Base-by-base conservation (phyloP, 179 eudicot species). In the Heliamphora pulchella region DNA sequence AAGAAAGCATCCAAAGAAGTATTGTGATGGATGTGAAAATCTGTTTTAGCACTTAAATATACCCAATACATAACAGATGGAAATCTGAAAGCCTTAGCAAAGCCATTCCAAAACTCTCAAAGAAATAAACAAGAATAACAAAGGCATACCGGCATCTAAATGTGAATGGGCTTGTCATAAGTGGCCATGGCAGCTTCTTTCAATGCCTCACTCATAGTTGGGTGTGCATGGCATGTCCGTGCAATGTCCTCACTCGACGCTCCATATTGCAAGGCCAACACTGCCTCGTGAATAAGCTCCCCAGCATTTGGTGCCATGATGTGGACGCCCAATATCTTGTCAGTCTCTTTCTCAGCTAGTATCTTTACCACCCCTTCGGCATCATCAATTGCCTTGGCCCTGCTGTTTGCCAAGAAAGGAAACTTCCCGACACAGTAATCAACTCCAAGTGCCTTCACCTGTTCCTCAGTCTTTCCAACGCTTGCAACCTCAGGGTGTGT, bases 141-240 rank as follows among this genome's bases (percentile, higher is more conserved):
- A 39, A 75, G 53, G n/a, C 59, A 41, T 18, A 54, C 44, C 77
- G 3, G 80, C 87, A 92, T 75, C 87, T 91, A 95, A 53, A 95
- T 93, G 89, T 95, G 97, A 81, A 95, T 95, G 77, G 97, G 88
- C 82, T 93, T 95, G 89, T 95, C 98, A 77, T 92, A 93, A 31
- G 98, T 95, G 72, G 98, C 98, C 98, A 95, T 93, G 55, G 98
- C 98, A 75, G 98, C 98, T 79, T 93, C 98, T 82, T 93, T 95
- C 81, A 95, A 20, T 1, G 97, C 98, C 86, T 95, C 98, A 11
- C 97, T 93, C 97, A 95, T 91, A 47, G 98, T 93, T 47, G 98
- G 98, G 86, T 95, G 98, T 11, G 97, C 98, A 44, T 95, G 98
- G 82, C 98, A 95, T 0, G 97, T 95, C 55, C 98, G 94, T 14